Conservation (phyloP, 2,329 filamentous ascomycete species). For the Onygenales sp. region DNA sequence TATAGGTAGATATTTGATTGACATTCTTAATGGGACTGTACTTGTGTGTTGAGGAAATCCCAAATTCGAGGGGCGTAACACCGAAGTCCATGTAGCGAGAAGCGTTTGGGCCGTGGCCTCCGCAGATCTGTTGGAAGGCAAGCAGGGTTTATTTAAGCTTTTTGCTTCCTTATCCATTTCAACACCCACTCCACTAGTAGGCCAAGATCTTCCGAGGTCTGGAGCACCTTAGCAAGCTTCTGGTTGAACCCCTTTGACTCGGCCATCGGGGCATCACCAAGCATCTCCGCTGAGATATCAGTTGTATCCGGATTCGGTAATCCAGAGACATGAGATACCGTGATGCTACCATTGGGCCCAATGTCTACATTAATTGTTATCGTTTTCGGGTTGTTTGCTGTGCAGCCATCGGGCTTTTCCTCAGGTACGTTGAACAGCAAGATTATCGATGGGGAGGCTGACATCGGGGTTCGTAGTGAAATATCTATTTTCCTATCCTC, state of each 20-base stretch:
- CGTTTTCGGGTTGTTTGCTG: conserved; percentile 13
- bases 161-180: conserved; percentile 24
- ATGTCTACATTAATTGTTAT: conserved; percentile 30
- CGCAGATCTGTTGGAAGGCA: too few species aligned
- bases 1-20: too few species aligned
- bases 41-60: too few species aligned
- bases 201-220: conserved; percentile 36
- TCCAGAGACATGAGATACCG: conserved; percentile 29
- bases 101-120: neutral
- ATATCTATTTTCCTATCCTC: conserved; percentile 4
- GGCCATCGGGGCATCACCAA: neutral
- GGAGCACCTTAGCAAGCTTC: conserved; percentile 30
- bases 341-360: conserved; percentile 31
- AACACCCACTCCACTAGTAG: conserved; percentile 36
- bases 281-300: conserved; percentile 11
- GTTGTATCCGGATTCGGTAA: conserved; percentile 17
- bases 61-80: neutral
- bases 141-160: neutral
- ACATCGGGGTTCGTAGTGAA: conserved; percentile 9
- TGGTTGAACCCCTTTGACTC: conserved; percentile 19
- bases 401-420: conserved; percentile 5
- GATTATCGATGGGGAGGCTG: conserved; percentile 8
- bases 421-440: conserved; percentile 7
- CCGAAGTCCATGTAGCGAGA: neutral
- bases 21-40: too few species aligned